phyloP scores from a whole-genome alignment of 2,329 filamentous ascomycete species.

The Fusarium verrucosum region DNA sequence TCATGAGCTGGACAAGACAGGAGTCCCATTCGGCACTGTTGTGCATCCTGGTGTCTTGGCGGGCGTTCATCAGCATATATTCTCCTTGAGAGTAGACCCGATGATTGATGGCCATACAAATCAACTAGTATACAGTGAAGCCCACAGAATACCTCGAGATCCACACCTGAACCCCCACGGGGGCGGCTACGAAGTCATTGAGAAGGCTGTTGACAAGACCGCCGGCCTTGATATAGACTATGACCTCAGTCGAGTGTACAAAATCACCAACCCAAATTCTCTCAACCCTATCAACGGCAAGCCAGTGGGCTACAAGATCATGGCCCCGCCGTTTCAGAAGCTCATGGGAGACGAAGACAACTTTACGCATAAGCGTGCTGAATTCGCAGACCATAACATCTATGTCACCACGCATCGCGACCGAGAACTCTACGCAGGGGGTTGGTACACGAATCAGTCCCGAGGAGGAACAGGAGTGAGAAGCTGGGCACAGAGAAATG shows the following conservation, averaged over 20 bases:
- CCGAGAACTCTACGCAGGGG: constrained; percentile 60
- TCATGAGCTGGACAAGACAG: constrained; percentile 61
- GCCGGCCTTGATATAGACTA: constrained; percentile 58
- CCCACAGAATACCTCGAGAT: constrained; percentile 51
- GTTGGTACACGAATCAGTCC: constrained; percentile 63
- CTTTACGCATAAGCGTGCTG: constrained; percentile 53
- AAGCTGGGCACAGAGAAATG: constrained; percentile 50
- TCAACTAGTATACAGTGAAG: constrained; percentile 57
- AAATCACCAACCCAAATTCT: constrained; percentile 57
- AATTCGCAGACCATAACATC: constrained; percentile 58
- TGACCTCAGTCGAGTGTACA: constrained; percentile 59
- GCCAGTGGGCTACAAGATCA: constrained; percentile 61
- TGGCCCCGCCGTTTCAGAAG: constrained; percentile 57
- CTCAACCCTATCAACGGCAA: constrained; percentile 48
- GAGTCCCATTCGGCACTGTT: constrained; percentile 65
- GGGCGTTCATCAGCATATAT: constrained; percentile 76
- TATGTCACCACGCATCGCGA: constrained; percentile 62
- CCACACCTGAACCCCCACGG: constrained; percentile 67
- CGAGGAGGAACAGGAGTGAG: constrained; percentile 45
- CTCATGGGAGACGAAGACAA: constrained; percentile 58
- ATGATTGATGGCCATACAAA: constrained; percentile 65
- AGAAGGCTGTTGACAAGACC: constrained; percentile 53
- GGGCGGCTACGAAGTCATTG: constrained; percentile 66
- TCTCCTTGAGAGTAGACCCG: constrained; percentile 71
- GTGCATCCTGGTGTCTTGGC: constrained; percentile 72